A percentile compares a stretch with the other conserved stretches of the same genome.
Evolutionary conservation across 2,329 filamentous ascomycete genomes (phyloP).

Genomic region (Fonsecaea erecta): DNA sequence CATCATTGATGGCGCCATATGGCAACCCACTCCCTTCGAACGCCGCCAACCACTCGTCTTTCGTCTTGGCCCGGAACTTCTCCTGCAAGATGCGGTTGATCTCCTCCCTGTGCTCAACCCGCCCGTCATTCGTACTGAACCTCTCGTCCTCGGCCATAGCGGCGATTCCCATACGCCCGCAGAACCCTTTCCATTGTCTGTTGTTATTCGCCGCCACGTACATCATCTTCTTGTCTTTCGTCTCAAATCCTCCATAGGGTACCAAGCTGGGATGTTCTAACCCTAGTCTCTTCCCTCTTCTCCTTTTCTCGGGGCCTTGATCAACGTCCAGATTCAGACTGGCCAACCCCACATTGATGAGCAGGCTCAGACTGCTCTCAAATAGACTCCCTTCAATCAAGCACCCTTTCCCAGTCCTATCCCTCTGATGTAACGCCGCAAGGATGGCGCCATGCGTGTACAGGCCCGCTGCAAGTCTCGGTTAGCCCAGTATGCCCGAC

Average conservation of each 20-base stretch:
- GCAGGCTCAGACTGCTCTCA: conserved; percentile 38
- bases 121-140: conserved; percentile 34
- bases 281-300: conserved; percentile 33
- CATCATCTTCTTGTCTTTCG: conserved; percentile 32
- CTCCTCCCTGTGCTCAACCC: conserved; percentile 34
- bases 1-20: conserved; percentile 36
- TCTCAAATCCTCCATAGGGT: conserved; percentile 34
- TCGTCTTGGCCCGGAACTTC: conserved; percentile 30
- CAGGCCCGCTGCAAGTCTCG: conserved; percentile 20
- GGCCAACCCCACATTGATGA: conserved; percentile 36
- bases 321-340: conserved; percentile 35
- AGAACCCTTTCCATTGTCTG: conserved; percentile 36
- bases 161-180: conserved; percentile 28
- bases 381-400: conserved; percentile 35
- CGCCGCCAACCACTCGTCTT: conserved; percentile 30
- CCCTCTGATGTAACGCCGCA: conserved; percentile 32
- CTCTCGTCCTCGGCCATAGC: conserved; percentile 24
- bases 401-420: conserved; percentile 29
- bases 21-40: conserved; percentile 37
- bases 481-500: background rate
- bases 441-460: conserved; percentile 36
- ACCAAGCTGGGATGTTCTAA: conserved; percentile 35
- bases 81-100: conserved; percentile 30
- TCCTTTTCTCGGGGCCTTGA: conserved; percentile 24
- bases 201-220: conserved; percentile 37